Conservation (phyloP, 148 eudicot genomes). For the Vaccinium vitisidaea region DNA sequence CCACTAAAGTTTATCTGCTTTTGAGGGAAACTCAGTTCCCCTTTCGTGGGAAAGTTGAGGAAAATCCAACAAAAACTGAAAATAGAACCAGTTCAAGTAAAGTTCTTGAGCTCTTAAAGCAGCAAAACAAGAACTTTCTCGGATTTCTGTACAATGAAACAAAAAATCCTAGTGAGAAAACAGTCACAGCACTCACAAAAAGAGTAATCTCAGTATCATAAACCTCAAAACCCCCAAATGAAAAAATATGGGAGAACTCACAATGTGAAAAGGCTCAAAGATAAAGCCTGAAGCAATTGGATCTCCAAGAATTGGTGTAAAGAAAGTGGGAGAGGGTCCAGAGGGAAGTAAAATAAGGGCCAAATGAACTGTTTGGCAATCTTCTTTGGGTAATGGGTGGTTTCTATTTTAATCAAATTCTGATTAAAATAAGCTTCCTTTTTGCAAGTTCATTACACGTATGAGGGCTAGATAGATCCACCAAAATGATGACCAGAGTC, state of each 20-base stretch:
- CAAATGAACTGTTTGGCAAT: neutral
- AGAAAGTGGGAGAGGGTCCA: neutral
- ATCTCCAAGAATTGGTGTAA: neutral
- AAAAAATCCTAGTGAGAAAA: neutral
- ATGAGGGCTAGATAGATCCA: slow-evolving; percentile 11
- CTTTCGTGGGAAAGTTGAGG: neutral
- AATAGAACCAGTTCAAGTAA: slow-evolving; percentile 15
- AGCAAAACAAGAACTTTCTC: neutral
- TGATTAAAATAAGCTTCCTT: slow-evolving; percentile 18
- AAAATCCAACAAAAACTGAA: neutral
- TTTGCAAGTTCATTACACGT: slow-evolving; percentile 23
- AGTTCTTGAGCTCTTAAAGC: slow-evolving; percentile 9
- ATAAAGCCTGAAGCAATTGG: neutral
- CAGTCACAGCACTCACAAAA: neutral
- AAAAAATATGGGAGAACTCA: neutral
- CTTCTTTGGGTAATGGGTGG: slow-evolving; percentile 23
- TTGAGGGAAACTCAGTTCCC: slow-evolving; percentile 2
- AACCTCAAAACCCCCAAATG: neutral
- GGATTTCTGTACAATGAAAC: neutral
- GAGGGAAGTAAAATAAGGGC: slow-evolving; percentile 10
- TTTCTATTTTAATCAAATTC: slow-evolving; percentile 22
- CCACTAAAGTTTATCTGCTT: neutral
- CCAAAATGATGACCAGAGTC: slow-evolving; percentile 1
- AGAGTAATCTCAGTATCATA: neutral
- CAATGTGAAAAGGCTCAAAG: slow-evolving; percentile 1